Base-by-base conservation (phyloP, 495 filamentous ascomycete genomes). In the Lophiotrema nucula region DNA sequence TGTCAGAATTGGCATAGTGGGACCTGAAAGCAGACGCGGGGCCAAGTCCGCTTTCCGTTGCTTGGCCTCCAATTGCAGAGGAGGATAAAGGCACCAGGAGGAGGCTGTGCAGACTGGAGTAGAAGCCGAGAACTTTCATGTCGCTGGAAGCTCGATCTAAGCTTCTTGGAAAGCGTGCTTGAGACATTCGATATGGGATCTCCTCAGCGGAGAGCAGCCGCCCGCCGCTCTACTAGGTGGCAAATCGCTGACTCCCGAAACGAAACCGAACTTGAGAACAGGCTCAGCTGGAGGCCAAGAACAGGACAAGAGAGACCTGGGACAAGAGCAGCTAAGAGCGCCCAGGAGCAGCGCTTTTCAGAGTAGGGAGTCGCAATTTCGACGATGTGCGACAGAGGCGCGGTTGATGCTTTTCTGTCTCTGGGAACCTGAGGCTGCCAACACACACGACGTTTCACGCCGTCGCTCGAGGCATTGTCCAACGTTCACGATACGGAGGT, bases 11-110 rank as follows among this genome's bases (percentile, higher is more conserved):
- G 23, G 27, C 39, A 47, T 25, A 24, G 16, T 18, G 22, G 19
- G n/a, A 35, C 15, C 31, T 15, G 21, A 37, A 21, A 48, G 19
- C 42, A 24, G n/a, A 25, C 8, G 38, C 38, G 51, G 46, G 27
- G 35, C 55, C 55, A 51, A 58, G 54, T 21, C 55, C 46, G 55
- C 25, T 15, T 16, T 58, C 47, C 46, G 47, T 39, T 45, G 25
- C 46, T 58, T 50, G 46, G n/a, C n/a, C n/a, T n/a, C n/a, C n/a
- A n/a, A n/a, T n/a, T n/a, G n/a, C n/a, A n/a, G n/a, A n/a, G n/a
- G n/a, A n/a, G n/a, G n/a, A n/a, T n/a, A n/a, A n/a, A n/a, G n/a
- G n/a, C n/a, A n/a, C n/a, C n/a, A n/a, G n/a, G n/a, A n/a, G n/a
- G n/a, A n/a, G n/a, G n/a, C n/a, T n/a, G n/a, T n/a, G n/a, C n/a